These are phyloP conservation scores for Trichothecium roseum DNA, from an alignment of 2,329 filamentous ascomycete species.

Conservation along the genomic window DNA sequence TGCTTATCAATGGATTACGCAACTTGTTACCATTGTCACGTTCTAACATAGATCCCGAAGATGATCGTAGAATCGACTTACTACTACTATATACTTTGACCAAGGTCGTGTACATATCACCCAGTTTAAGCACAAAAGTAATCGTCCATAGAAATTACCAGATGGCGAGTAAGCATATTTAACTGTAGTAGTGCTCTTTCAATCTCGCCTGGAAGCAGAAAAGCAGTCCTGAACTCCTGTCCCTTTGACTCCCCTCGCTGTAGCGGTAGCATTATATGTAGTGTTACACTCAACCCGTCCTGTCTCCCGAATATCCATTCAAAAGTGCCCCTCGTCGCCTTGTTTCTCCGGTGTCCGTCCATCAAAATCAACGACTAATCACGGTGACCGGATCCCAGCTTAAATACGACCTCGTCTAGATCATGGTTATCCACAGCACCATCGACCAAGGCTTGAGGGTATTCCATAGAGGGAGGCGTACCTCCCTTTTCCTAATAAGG, in stretches of 20 bases:
- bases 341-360: not conserved
- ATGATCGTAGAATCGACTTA: no score
- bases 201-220: not conserved
- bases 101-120: no score
- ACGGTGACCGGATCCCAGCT: no score
- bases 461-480: conserved; percentile 2
- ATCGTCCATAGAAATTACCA: not conserved
- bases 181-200: not conserved
- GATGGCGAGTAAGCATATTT: not conserved
- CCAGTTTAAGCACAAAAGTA: no score
- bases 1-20: no score
- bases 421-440: not conserved
- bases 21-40: no score
- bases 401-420: no score
- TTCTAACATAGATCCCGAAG: no score
- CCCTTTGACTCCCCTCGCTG: conserved; percentile 1
- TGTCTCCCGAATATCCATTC: not conserved
- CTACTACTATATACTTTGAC: no score
- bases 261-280: conserved; percentile 1
- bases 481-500: conserved; percentile 47
- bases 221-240: conserved; percentile 3
- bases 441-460: conserved; percentile 1
- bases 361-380: not conserved
- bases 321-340: not conserved
- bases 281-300: not conserved